Conservation (phyloP, 345 rosid genomes). For the Citrus trifoliata region DNA sequence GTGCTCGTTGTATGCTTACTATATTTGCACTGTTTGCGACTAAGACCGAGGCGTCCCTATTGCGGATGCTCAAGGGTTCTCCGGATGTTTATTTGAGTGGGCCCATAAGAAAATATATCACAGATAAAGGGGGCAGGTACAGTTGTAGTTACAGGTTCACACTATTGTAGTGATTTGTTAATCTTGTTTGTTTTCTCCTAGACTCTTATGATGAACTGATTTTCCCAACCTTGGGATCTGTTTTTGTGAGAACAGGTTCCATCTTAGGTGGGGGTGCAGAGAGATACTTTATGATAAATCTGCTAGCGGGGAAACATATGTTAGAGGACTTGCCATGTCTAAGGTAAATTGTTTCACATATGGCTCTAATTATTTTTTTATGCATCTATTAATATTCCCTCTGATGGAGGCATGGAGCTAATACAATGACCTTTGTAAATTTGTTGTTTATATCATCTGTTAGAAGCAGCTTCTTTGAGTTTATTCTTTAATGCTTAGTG, state of each 20-base stretch:
- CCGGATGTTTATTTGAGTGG: conserved; percentile 93
- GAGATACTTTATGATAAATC: conserved; percentile 69
- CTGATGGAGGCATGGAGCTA: background rate
- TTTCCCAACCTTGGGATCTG: background rate
- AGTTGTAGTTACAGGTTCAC: conserved; percentile 1
- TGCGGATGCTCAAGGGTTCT: conserved; percentile 99
- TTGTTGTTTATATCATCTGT: background rate
- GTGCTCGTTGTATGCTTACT: conserved; percentile 99
- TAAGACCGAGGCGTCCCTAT: conserved; percentile 95
- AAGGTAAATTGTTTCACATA: conserved; percentile 47
- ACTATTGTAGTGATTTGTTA: background rate
- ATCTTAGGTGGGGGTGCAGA: conserved; percentile 99
- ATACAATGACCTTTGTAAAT: background rate
- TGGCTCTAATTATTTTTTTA: background rate
- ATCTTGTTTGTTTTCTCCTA: background rate
- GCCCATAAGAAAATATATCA: conserved; percentile 86
- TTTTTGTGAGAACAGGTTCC: conserved; percentile 64
- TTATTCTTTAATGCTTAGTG: background rate
- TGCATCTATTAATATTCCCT: background rate
- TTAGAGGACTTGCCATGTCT: conserved; percentile 84
- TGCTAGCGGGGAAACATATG: conserved; percentile 58
- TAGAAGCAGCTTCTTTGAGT: background rate
- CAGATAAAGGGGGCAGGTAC: conserved; percentile 87
- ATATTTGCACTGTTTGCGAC: conserved; percentile 98
- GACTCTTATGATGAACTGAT: background rate